Percentiles rank a stretch among this genome's conserved stretches.
phyloP scores from a whole-genome alignment of 2,329 filamentous ascomycete species.

The Rhynchosporium graminicola region DNA sequence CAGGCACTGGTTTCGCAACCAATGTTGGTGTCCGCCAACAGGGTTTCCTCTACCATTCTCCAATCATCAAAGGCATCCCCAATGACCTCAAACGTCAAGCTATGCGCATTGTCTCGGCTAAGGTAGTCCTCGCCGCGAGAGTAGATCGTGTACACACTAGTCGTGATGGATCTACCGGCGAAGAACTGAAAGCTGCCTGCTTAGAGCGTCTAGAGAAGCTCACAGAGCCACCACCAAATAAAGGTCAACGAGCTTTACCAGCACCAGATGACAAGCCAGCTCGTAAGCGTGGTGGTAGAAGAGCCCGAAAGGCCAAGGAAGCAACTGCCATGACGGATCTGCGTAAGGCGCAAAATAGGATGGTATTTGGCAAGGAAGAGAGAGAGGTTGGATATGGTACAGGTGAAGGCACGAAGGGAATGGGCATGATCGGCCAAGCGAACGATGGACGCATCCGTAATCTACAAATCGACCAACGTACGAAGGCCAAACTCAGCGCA shows the following conservation, averaged over 20 bases:
- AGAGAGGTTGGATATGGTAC: conserved; percentile 88
- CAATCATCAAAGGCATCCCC: conserved; percentile 82
- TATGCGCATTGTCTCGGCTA: conserved; percentile 91
- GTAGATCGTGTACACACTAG: conserved; percentile 84
- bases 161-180: conserved; percentile 79
- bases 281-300: conserved; percentile 85
- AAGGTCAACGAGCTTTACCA: conserved; percentile 81
- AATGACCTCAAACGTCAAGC: conserved; percentile 88
- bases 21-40: conserved; percentile 90
- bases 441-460: conserved; percentile 88
- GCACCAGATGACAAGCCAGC: conserved; percentile 94
- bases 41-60: conserved; percentile 90
- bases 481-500: conserved; percentile 87
- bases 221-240: conserved; percentile 87
- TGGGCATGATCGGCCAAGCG: conserved; percentile 92
- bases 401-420: conserved; percentile 79
- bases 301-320: conserved; percentile 93
- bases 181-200: conserved; percentile 79
- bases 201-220: conserved; percentile 88
- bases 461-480: conserved; percentile 88
- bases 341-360: conserved; percentile 91
- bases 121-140: conserved; percentile 89
- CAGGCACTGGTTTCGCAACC: conserved; percentile 79
- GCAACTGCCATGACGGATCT: conserved; percentile 96
- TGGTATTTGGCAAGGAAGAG: conserved; percentile 96